These are phyloP conservation scores for Apiospora koreana DNA, from an alignment of 2,329 filamentous ascomycete species.

Conservation along the genomic window DNA sequence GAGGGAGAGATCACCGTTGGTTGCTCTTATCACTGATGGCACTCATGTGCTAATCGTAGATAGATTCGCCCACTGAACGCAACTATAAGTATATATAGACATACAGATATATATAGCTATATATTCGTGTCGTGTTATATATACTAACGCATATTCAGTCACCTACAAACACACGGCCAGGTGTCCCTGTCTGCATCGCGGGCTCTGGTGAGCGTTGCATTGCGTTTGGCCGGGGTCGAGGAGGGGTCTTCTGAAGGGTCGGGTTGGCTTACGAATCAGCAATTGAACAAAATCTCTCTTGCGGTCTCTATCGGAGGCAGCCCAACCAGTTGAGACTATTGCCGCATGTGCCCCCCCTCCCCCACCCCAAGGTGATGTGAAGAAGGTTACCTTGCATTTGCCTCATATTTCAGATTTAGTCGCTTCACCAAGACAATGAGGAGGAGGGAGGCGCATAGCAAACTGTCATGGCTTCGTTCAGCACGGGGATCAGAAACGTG, in stretches of 20 bases:
- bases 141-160: neutral
- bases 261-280: slow-evolving; percentile 3
- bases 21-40: neutral
- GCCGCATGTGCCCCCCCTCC: neutral
- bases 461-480: neutral
- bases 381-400: slow-evolving; percentile 1
- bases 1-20: neutral
- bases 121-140: neutral
- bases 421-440: neutral
- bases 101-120: neutral
- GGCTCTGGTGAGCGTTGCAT: neutral
- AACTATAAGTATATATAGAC: too few species aligned
- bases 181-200: neutral
- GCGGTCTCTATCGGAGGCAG: neutral
- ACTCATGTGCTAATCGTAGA: neutral
- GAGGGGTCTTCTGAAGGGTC: neutral
- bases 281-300: neutral
- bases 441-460: neutral
- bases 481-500: neutral
- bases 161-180: neutral
- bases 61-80: too few species aligned
- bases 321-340: neutral
- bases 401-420: neutral
- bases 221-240: neutral
- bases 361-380: neutral